Evolutionary conservation across 2,329 filamentous ascomycete genomes (phyloP), one percentile per base, ranked within the genome.

Genomic region (Apiospora pterosperma): DNA sequence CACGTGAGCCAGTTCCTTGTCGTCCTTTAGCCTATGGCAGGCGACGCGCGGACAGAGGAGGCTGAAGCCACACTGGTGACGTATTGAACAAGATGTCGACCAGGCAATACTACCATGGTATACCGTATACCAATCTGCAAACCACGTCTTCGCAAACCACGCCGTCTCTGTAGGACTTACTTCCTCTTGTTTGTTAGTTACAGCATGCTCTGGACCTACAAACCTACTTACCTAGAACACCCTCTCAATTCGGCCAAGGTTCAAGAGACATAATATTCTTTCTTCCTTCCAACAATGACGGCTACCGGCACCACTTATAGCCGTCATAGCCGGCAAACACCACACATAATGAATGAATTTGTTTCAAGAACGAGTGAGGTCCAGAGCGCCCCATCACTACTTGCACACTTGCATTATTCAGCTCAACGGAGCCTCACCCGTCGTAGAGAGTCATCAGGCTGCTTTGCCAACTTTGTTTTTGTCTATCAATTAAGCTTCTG

Each of bases 11-110:
- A 34, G 28, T 55, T 34, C 48, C 25, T 16, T 16, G n/a, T 55
- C 28, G 48, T 55, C 28, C 14, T n/a, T 55, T 34, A 55, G 48
- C 48, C 25, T 19, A 55, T 28, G 28, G 16, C n/a, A n/a, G n/a
- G n/a, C 48, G 48, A 55, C 48, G 48, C 48, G 48, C 48, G 48
- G 48, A 34, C 48, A 55, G 21, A 21, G 23, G 19, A 55, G 48
- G 48, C 48, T 55, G 48, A 55, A 55, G 48, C 48, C 48, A 55
- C 44, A 52, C 48, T 12, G 34, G 48, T 55, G 48, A 55, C 48
- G 48, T 55, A 55, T 55, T 19, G 48, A 10, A n/a, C 44, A n/a
- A 55, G 48, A 55, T 55, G 48, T n/a, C 48, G 28, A 34, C 48
- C 48, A 55, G 31, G 48, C 48, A 55, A 34, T 55, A 28, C 28